Conservation (phyloP, 23 red algal species). For the Gracilaria caudata region DNA sequence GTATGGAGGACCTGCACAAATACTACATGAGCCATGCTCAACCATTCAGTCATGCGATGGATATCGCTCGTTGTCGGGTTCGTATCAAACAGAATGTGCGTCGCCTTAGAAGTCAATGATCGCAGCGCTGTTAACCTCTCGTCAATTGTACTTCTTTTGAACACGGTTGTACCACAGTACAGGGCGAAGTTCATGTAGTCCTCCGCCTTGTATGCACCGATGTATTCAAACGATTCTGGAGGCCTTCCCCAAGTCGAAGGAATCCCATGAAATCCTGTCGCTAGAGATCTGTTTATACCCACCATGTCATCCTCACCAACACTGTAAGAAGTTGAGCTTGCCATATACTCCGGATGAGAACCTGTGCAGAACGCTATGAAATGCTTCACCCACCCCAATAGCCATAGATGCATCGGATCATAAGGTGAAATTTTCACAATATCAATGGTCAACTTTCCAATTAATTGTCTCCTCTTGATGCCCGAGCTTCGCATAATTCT, state of each 20-base stretch:
- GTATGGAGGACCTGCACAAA: neutral
- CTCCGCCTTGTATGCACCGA: conserved; percentile 14
- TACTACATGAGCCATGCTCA: neutral
- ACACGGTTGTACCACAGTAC: conserved; percentile 3
- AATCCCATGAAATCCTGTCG: neutral
- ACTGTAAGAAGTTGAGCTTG: neutral
- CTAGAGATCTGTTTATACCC: neutral
- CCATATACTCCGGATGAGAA: neutral
- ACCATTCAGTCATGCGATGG: neutral
- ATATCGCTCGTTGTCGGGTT: neutral
- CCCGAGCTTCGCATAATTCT: neutral
- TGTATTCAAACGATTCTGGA: neutral
- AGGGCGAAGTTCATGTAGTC: conserved; percentile 16
- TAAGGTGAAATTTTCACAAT: conserved; percentile 10
- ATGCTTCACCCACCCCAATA: conserved; percentile 22
- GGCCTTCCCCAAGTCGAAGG: conserved; percentile 14
- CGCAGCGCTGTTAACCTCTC: neutral
- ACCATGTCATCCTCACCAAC: neutral
- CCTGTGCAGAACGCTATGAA: conserved; percentile 2
- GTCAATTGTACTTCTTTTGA: neutral
- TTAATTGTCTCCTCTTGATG: neutral
- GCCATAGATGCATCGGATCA: conserved; percentile 30
- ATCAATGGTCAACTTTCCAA: neutral
- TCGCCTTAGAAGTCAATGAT: neutral
- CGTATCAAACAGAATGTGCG: neutral